Base-by-base conservation (phyloP, 768 basidiomycete species). In the Cubamyces sp. region DNA sequence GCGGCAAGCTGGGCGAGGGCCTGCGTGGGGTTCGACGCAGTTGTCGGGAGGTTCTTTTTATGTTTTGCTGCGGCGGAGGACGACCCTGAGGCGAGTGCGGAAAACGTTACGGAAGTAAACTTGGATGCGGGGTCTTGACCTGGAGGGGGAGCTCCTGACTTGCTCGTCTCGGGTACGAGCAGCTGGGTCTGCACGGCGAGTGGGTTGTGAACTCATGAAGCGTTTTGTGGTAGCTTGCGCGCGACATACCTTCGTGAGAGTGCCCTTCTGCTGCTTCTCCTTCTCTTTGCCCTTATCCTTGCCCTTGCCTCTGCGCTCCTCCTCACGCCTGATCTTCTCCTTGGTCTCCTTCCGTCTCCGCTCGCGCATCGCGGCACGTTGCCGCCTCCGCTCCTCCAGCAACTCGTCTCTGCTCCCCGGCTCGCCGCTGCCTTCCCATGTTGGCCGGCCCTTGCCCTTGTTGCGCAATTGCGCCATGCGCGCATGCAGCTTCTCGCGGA, bases 361-460 rank as follows among this genome's bases (percentile, higher is more conserved):
- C 74, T 98, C 96, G 21, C 95, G 82, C 81, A 97, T 81, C 37
- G 88, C 85, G 0, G 89, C 95, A 5, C 94, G 79, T 69, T 92
- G 87, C 67, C 76, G 75, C 63, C 94, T 78, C 55, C 91, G 80
- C 74, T 94, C 91, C 69, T 94, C 91, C 54, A 98, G 73, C 48
- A 98, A 73, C 63, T 87, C 92, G 70, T 98, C 95, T 70, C 84
- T 87, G 69, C 88, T 87, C 6, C 80, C 82, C 11, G 85, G 79
- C 68, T 84, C 69, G 4, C 68, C 70, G 14, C 64, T 47, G 74
- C 12, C 69, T 3, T 45, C 60, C 2, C 34, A 21, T 12, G 34
- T 11, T 26, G 69, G 19, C 54, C 62, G 55, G 66, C 69, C 49
- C 26, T 57, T 70, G 71, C 60, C 65, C 77, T 50, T 52, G 34